Percentiles rank a stretch among this genome's conserved stretches.
phyloP scores from a whole-genome alignment of 352 stramenopile genomes.

The Phytopythium montanum region DNA sequence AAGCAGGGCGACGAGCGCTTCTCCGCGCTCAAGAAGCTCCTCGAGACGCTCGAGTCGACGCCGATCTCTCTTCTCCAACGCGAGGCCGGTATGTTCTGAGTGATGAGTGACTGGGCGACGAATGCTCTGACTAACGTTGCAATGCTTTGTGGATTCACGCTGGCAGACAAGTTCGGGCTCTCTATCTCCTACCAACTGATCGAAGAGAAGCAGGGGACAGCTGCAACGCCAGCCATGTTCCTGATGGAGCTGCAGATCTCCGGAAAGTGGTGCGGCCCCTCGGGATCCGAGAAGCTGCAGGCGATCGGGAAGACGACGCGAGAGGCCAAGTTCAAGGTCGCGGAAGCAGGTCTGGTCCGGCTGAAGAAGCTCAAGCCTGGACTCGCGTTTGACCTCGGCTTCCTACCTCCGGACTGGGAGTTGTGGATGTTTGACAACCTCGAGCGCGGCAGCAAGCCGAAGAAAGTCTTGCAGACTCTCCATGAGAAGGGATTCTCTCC shows the following conservation, averaged over 20 bases:
- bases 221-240: conserved; percentile 25
- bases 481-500: conserved; percentile 58
- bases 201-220: conserved; percentile 37
- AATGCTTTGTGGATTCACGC: neutral
- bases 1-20: conserved; percentile 52
- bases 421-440: conserved; percentile 65
- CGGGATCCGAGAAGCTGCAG: conserved; percentile 32
- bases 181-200: conserved; percentile 45
- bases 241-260: conserved; percentile 48
- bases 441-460: conserved; percentile 33
- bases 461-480: conserved; percentile 53
- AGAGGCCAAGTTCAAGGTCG: conserved; percentile 73
- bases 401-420: conserved; percentile 51
- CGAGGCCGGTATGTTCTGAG: conserved; percentile 28
- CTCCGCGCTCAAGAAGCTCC: conserved; percentile 33
- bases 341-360: conserved; percentile 44
- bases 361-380: conserved; percentile 63
- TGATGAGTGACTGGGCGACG: neutral
- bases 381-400: conserved; percentile 41
- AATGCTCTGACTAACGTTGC: neutral
- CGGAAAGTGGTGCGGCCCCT: conserved; percentile 47
- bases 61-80: conserved; percentile 56
- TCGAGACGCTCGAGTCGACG: conserved; percentile 56
- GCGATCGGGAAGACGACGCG: conserved; percentile 46
- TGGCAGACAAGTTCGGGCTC: conserved; percentile 48